These are phyloP conservation scores for Nemania sp. DNA, from an alignment of 2,329 filamentous ascomycete genomes.

Conservation along the genomic window DNA sequence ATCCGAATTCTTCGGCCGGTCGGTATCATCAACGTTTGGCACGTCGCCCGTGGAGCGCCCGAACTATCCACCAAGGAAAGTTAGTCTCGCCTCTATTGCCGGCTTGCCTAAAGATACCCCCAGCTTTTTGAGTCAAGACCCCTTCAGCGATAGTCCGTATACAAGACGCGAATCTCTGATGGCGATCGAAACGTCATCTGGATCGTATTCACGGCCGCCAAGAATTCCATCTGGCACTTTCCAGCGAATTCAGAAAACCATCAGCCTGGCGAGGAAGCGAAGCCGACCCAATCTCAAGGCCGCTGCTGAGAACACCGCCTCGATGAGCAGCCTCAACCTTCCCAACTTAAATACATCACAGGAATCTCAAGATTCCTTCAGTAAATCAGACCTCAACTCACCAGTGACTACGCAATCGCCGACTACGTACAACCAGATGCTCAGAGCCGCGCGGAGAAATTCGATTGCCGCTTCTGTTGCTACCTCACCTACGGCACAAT, in stretches of 20 bases:
- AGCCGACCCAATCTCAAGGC: constrained; percentile 53
- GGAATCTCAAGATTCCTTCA: constrained; percentile 39
- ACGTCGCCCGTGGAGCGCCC: constrained; percentile 26
- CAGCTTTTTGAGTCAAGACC: constrained; percentile 58
- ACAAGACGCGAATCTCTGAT: constrained; percentile 33
- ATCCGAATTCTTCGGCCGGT: constrained; percentile 28
- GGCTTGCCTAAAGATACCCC: constrained; percentile 45
- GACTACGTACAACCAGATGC: constrained; percentile 53
- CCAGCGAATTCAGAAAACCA: constrained; percentile 52
- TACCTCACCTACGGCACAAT: constrained; percentile 24
- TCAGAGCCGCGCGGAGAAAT: constrained; percentile 49
- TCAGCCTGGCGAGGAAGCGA: constrained; percentile 59
- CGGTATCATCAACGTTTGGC: constrained; percentile 32
- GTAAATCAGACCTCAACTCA: constrained; percentile 33
- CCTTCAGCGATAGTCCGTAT: constrained; percentile 50
- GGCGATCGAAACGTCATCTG: constrained; percentile 31
- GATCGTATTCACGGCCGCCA: constrained; percentile 42
- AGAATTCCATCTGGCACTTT: constrained; percentile 53
- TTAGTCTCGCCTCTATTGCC: constrained; percentile 43
- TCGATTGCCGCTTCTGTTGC: constrained; percentile 36
- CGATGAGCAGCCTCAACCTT: constrained; percentile 36
- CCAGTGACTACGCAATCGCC: constrained; percentile 37
- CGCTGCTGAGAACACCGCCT: constrained; percentile 29
- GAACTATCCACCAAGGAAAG: constrained; percentile 47
- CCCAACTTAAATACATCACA: constrained; percentile 27